phyloP scores from a whole-genome alignment of 2,329 filamentous ascomycete species.

The Xylaria sp. region DNA sequence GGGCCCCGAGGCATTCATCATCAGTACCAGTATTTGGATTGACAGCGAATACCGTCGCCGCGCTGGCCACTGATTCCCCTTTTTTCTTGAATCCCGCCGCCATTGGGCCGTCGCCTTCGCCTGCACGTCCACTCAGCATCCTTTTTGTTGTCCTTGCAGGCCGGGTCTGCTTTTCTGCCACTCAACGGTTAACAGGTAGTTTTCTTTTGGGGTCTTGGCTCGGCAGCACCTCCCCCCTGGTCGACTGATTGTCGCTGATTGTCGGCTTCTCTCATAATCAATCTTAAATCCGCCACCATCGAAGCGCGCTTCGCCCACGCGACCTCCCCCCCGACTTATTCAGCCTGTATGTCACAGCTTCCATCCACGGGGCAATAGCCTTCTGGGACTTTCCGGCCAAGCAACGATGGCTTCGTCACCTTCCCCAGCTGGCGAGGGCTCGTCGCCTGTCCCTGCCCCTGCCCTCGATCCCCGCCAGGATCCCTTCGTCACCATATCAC shows the following conservation, averaged over 20 bases:
- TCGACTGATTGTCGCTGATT: neutral
- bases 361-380: constrained; percentile 34
- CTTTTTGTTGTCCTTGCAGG: constrained; percentile 21
- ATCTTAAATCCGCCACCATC: neutral
- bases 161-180: constrained; percentile 24
- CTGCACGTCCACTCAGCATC: constrained; percentile 21
- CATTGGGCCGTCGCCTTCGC: constrained; percentile 16
- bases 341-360: constrained; percentile 35
- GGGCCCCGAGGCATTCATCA: constrained; percentile 17
- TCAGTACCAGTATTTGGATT: too few species aligned
- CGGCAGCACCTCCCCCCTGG: constrained; percentile 20
- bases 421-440: constrained; percentile 46
- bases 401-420: constrained; percentile 48
- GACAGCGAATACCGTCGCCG: too few species aligned
- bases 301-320: constrained; percentile 14
- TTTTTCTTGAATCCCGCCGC: constrained; percentile 11
- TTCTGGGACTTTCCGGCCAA: constrained; percentile 30
- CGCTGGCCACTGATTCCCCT: constrained; percentile 20
- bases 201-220: constrained; percentile 23
- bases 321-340: constrained; percentile 24
- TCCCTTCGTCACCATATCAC: constrained; percentile 58
- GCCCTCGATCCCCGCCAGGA: constrained; percentile 47
- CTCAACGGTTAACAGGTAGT: constrained; percentile 18
- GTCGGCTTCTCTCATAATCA: neutral
- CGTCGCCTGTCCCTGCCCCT: constrained; percentile 37